Evolutionary conservation across 257 asterid species (phyloP).

Genomic region (Plantago elongata): DNA sequence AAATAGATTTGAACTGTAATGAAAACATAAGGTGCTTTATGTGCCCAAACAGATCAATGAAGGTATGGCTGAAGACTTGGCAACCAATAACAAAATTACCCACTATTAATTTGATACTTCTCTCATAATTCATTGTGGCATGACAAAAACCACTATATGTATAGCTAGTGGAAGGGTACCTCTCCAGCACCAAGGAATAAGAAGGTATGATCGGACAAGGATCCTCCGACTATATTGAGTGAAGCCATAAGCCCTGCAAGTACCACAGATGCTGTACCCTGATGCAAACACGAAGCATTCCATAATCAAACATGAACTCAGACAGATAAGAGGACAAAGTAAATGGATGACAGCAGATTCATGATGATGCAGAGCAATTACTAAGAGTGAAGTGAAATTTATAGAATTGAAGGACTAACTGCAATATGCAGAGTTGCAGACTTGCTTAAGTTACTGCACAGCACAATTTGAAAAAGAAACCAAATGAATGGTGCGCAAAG

Average conservation of each 20-base stretch:
- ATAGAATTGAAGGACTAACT: no score
- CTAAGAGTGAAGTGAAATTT: not conserved
- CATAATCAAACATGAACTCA: not conserved
- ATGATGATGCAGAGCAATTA: not conserved
- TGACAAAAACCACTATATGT: not conserved
- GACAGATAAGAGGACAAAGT: no score
- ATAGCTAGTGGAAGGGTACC: conserved; percentile 33
- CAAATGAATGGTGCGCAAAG: not conserved
- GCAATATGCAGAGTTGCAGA: no score
- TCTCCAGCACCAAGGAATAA: conserved; percentile 98
- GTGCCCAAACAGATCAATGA: not conserved
- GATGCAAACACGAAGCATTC: conserved; percentile 11
- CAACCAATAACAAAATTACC: not conserved
- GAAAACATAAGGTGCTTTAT: not conserved
- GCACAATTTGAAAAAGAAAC: no score
- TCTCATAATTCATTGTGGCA: not conserved
- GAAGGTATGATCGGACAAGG: conserved; percentile 78
- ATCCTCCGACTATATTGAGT: conserved; percentile 73
- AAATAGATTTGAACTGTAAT: not conserved
- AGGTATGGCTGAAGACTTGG: no score
- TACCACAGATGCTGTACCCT: conserved; percentile 98
- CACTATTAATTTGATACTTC: not conserved
- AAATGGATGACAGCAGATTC: not conserved
- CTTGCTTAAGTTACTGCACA: no score
- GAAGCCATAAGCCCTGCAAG: conserved; percentile 89